Base-by-base conservation (phyloP, 2,329 filamentous ascomycete genomes). In the Mollisia scopiformis region DNA sequence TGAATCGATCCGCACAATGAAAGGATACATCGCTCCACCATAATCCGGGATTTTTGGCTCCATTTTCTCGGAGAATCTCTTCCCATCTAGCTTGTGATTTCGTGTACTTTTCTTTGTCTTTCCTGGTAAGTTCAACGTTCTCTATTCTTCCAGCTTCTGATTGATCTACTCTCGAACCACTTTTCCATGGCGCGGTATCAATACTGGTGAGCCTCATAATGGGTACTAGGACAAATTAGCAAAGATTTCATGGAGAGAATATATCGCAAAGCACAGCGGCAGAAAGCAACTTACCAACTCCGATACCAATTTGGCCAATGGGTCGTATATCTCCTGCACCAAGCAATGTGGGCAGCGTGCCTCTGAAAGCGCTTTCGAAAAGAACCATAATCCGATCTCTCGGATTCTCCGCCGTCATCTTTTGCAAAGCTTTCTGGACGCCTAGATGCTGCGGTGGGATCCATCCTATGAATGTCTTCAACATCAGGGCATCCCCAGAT, bases 281-380 rank as follows among this genome's bases (percentile, higher is more conserved):
- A 16, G 16, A 39, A 3, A 16, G n/a, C 6, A 2, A 39, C 37
- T n/a, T 39, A 39, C 37, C 3, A 6, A 75, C 66, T 33, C 77
- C 74, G 31, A 82, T 69, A 19, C 74, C 77, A 61, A 83, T 70
- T 16, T 72, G 69, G 71, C 77, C 13, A 73, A 72, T 13, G 55
- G 70, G 57, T 60, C 62, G 62, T 71, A 81, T 27, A 72, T 79
- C 65, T 63, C 71, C 8, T 71, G 79, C 56, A 76, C 78, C 77
- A 35, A 74, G 68, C 5, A 69, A 61, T 49, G 78, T 72, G 0
- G 79, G 77, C 1, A 74, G 62, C 11, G 73, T 64, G 0, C 76
- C 79, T 54, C 75, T 69, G 52, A 73, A 76, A 3, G 73, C 66
- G 2, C 72, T 69, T 63, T 83, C 80, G 27, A 73, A 72, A 21